Base-by-base conservation (phyloP, 345 rosid species). In the Lagerstroemia speciosa region DNA sequence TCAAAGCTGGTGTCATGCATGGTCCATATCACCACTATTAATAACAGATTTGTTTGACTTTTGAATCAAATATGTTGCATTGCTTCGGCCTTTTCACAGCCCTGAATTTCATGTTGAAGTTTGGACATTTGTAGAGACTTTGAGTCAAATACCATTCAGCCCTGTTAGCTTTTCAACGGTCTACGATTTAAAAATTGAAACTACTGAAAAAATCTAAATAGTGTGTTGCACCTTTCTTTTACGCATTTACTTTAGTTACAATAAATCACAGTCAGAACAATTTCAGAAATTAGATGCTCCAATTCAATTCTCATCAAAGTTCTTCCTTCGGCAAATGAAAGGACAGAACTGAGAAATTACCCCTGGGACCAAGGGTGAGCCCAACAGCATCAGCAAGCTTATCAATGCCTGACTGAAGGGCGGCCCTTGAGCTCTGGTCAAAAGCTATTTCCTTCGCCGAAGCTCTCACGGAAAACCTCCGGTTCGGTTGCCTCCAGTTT, bases 361-460 rank as follows among this genome's bases (percentile, higher is more conserved):
- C 99, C 82, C 98, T 84, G 10, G 99, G 99, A 27, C 99, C 99
- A 41, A 95, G 98, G 64, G 98, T 95, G 62, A 95, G 92, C 45
- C 82, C 98, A 37, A 95, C 99, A 43, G 83, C 86, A 74, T 95
- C 99, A 43, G 97, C 87, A 72, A 95, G 98, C 85, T 88, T 95
- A 72, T 95, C 99, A 52, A 92, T 90, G 64, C 99, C 98, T 30
- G 86, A 66, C 81, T 95, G 99, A 74, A 95, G 87, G 37, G 97
- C 87, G 12, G 86, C 68, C 80, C 97, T 85, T 6, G 99, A 88
- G 4, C 62, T 63, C 76, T 94, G 98, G 79, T 88, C 99, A 69
- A 94, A 94, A 16, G 92, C 90, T 48, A 94, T 92, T 5, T 94
- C 97, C 72, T 94, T 94, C 0, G 92, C 99, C 71, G 73, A 48